These are phyloP conservation scores for Rubia peregrina DNA, from an alignment of 305 asterid genomes.

Conservation along the genomic window DNA sequence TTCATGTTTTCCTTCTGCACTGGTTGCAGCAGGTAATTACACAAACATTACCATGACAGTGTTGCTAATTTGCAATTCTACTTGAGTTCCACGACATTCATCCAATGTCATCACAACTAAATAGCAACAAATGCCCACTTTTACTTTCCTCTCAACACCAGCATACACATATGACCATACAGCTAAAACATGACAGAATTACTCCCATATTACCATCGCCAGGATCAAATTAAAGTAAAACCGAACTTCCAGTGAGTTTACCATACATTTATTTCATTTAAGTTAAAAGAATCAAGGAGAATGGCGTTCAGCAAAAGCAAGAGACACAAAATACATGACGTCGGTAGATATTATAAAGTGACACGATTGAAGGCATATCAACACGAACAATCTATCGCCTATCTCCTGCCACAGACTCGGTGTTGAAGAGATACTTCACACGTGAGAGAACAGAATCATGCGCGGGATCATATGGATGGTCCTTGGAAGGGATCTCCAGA, in stretches of 20 bases:
- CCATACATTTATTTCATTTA: background rate
- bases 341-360: background rate
- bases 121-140: background rate
- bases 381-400: constrained; percentile 40
- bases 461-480: constrained; percentile 89
- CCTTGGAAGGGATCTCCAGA: constrained; percentile 95
- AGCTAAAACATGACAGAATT: background rate
- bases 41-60: background rate
- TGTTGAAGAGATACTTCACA: constrained; percentile 71
- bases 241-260: background rate
- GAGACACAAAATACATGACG: background rate
- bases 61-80: background rate
- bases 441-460: constrained; percentile 87
- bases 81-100: no score
- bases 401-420: constrained; percentile 68
- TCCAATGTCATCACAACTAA: no score
- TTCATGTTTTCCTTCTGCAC: background rate
- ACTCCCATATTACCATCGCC: background rate
- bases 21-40: background rate
- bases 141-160: background rate
- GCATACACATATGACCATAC: background rate
- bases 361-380: background rate
- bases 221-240: background rate
- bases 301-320: background rate
- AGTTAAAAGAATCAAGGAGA: constrained; percentile 6